Percentiles rank a stretch among this genome's conserved stretches.
phyloP scores from a whole-genome alignment of 202 grass and related monocot genomes.

The Panicum virgatum region DNA sequence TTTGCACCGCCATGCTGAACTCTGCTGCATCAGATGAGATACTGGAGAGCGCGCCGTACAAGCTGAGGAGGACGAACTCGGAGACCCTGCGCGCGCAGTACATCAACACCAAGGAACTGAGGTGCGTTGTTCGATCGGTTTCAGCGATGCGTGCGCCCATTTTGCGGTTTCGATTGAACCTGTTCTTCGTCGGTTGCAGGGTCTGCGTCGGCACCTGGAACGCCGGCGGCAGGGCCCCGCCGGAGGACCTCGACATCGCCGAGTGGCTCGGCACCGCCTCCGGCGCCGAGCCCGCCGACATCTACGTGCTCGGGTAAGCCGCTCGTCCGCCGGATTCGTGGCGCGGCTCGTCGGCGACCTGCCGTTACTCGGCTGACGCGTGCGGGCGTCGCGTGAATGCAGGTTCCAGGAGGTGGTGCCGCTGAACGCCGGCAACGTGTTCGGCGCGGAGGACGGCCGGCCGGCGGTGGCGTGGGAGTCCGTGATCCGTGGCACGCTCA shows the following conservation, averaged over 20 bases:
- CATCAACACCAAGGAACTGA: slow-evolving; percentile 84
- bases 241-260: slow-evolving; percentile 58
- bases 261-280: slow-evolving; percentile 62
- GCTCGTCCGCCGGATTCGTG: no score
- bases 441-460: slow-evolving; percentile 70
- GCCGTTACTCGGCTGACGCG: no score
- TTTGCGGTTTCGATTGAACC: neutral
- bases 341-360: no score
- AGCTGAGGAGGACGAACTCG: slow-evolving; percentile 67
- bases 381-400: neutral
- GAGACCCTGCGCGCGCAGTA: slow-evolving; percentile 95
- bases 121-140: slow-evolving; percentile 9
- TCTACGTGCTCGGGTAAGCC: slow-evolving; percentile 82
- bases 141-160: no score
- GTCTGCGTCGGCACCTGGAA: slow-evolving; percentile 86
- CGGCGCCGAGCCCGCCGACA: slow-evolving; percentile 76
- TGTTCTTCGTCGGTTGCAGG: neutral
- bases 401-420: slow-evolving; percentile 97
- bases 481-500: slow-evolving; percentile 68
- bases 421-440: slow-evolving; percentile 83
- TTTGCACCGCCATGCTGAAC: neutral
- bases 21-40: slow-evolving; percentile 38
- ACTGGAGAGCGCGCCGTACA: slow-evolving; percentile 60
- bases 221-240: slow-evolving; percentile 62
- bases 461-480: slow-evolving; percentile 83